Percentiles rank a stretch among this genome's conserved stretches.
These are phyloP conservation scores for Metschnikowia borealis DNA, from an alignment of 805 yeast genomes.

Conservation along the genomic window DNA sequence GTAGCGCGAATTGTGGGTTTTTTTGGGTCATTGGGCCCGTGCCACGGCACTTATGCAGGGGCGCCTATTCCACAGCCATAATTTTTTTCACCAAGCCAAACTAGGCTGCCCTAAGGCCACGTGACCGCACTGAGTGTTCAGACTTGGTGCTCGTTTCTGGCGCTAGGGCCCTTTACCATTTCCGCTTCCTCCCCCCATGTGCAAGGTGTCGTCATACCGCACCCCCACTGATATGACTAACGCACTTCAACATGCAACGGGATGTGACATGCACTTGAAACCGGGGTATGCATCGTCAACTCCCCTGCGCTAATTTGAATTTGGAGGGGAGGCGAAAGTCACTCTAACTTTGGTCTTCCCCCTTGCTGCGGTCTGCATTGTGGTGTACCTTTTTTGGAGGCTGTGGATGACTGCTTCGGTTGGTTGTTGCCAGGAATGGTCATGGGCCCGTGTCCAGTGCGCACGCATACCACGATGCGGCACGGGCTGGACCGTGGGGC, in stretches of 20 bases:
- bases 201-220: background rate
- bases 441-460: background rate
- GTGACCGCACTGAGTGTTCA: background rate
- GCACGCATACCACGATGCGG: background rate
- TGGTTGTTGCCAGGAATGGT: background rate
- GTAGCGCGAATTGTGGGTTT: conserved; percentile 2
- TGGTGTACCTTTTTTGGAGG: background rate
- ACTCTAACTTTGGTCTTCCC: no score
- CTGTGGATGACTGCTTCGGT: background rate
- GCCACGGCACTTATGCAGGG: conserved; percentile 1
- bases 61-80: background rate
- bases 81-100: background rate
- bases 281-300: background rate
- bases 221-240: background rate
- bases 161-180: background rate
- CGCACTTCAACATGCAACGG: background rate
- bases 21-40: conserved; percentile 3
- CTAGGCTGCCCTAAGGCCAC: background rate
- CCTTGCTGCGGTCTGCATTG: background rate
- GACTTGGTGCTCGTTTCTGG: background rate
- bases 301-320: background rate
- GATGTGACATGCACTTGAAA: background rate
- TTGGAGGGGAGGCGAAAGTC: no score
- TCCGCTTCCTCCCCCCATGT: background rate
- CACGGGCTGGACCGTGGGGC: background rate